Evolutionary conservation across 2,329 filamentous ascomycete genomes (phyloP).

Genomic region (Claviceps sp.): DNA sequence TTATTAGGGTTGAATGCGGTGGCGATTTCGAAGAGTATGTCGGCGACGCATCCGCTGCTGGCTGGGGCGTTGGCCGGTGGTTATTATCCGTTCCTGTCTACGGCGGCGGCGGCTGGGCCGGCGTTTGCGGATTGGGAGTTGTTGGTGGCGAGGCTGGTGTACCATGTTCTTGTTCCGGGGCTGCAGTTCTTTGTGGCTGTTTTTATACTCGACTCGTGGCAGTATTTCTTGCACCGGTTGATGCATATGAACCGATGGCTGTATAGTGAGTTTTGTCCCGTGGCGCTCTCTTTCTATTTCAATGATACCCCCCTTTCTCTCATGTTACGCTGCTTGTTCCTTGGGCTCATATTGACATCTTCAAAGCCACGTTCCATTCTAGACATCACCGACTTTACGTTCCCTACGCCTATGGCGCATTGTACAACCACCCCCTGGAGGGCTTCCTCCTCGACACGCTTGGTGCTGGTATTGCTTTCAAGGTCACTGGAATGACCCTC

Average conservation of each 20-base stretch:
- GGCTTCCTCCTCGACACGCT: constrained; percentile 87
- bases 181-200: constrained; percentile 67
- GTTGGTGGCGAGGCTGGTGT: constrained; percentile 58
- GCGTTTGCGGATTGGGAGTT: constrained; percentile 80
- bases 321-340: background rate
- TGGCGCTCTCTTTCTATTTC: background rate
- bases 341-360: too few species aligned
- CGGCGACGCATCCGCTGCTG: constrained; percentile 56
- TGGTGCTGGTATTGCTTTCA: constrained; percentile 73
- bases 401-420: constrained; percentile 88
- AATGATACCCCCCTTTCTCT: too few species aligned
- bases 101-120: constrained; percentile 46
- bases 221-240: constrained; percentile 89
- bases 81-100: constrained; percentile 56
- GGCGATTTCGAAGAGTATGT: constrained; percentile 62
- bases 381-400: constrained; percentile 95
- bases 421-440: constrained; percentile 94
- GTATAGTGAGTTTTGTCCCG: constrained; percentile 54
- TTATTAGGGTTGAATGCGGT: constrained; percentile 64
- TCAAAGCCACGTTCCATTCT: constrained; percentile 71
- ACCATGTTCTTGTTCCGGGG: constrained; percentile 63
- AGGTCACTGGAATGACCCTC: constrained; percentile 67
- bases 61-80: constrained; percentile 70
- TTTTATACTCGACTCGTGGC: constrained; percentile 82
- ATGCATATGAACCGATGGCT: constrained; percentile 99